These are phyloP conservation scores for Mucor ambiguus DNA, from an alignment of 371 early-diverging fungal genomes.

Conservation along the genomic window DNA sequence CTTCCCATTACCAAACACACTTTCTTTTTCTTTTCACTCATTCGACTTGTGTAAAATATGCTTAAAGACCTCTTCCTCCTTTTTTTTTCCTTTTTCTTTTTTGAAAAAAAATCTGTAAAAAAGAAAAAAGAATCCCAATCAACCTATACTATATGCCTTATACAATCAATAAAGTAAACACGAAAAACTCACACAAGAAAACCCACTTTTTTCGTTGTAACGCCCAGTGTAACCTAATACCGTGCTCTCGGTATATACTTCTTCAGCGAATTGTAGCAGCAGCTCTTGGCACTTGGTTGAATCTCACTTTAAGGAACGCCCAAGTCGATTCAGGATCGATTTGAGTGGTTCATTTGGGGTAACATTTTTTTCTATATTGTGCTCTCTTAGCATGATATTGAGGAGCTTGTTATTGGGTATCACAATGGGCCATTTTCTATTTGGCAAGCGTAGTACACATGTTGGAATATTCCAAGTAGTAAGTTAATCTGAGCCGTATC, in stretches of 20 bases:
- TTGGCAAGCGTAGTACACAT: background rate
- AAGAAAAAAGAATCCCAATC: conserved; percentile 2
- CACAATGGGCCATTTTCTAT: background rate
- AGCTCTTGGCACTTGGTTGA: background rate
- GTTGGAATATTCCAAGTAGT: background rate
- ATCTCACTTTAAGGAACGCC: background rate
- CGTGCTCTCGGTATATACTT: background rate
- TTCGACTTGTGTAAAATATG: conserved; percentile 1
- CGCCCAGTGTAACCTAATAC: background rate
- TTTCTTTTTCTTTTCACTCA: background rate
- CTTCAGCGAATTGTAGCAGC: background rate
- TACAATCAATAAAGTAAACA: conserved; percentile 1
- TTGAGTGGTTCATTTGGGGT: background rate
- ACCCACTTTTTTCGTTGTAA: background rate
- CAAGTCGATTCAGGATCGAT: background rate
- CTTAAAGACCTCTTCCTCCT: background rate
- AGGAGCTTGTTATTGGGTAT: background rate
- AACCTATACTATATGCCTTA: conserved; percentile 5
- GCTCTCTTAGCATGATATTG: background rate
- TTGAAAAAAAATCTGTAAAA: conserved; percentile 3
- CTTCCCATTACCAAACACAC: background rate
- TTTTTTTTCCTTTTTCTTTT: conserved; percentile 6
- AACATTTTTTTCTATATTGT: background rate
- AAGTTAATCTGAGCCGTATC: background rate
- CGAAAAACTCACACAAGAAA: background rate